phyloP scores from a whole-genome alignment of 495 filamentous ascomycete species.

The Lichenothelia convexa region DNA sequence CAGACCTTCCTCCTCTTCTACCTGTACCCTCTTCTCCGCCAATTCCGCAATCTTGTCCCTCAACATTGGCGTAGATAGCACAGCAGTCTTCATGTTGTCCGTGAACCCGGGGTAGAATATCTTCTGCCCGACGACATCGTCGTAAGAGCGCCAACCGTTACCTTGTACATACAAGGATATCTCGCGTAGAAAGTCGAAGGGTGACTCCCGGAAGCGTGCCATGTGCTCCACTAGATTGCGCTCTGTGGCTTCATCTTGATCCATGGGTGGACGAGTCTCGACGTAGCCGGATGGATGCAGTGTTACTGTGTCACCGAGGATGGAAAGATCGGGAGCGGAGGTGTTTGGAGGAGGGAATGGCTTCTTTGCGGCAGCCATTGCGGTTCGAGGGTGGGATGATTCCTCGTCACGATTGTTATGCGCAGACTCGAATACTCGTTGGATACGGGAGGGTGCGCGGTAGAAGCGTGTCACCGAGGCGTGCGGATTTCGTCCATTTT shows the following conservation, averaged over 20 bases:
- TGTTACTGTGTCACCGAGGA: constrained; percentile 59
- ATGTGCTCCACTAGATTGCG: constrained; percentile 62
- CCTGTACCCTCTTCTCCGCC: constrained; percentile 48
- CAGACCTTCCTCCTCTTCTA: constrained; percentile 61
- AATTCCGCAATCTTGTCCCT: constrained; percentile 57
- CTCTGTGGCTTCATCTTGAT: constrained; percentile 34
- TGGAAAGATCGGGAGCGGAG: constrained; percentile 66
- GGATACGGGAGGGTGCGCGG: no score
- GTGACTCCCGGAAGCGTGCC: constrained; percentile 57
- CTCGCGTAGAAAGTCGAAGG: constrained; percentile 74
- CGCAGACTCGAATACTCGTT: no score
- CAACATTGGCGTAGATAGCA: constrained; percentile 58
- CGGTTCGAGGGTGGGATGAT: neutral
- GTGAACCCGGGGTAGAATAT: constrained; percentile 86
- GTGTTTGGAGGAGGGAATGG: constrained; percentile 7
- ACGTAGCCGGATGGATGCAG: constrained; percentile 64
- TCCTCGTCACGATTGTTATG: no score
- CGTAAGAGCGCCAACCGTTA: constrained; percentile 85
- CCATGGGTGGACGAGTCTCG: constrained; percentile 15
- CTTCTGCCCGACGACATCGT: constrained; percentile 72
- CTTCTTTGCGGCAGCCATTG: neutral
- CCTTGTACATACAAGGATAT: constrained; percentile 79
- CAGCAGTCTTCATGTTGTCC: constrained; percentile 64
- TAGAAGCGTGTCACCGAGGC: no score
- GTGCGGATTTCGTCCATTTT: no score